A percentile compares a stretch with the other conserved stretches of the same genome.
Conservation (phyloP, 169 alveolate species). For the Eimeria necatrix region DNA sequence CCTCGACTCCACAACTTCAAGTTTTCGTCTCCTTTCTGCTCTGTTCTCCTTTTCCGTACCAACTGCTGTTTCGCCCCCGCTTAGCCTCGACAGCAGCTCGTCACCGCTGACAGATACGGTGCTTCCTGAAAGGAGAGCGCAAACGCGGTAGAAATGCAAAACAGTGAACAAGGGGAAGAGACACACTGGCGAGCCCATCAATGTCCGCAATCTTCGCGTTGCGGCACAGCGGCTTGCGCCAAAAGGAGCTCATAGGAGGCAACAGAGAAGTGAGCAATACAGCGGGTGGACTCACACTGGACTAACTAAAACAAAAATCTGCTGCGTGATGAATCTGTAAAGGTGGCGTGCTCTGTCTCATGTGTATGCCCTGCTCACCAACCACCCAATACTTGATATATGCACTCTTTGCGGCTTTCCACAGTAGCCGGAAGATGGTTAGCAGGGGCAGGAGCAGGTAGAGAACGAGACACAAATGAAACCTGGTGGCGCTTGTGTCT, state of each 20-base stretch:
- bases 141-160: neutral
- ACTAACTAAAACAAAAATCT: too few relatives aligned
- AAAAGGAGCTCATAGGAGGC: neutral
- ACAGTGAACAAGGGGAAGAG: neutral
- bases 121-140: neutral
- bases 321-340: too few relatives aligned
- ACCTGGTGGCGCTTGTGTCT: slow-evolving; percentile 1
- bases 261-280: too few relatives aligned
- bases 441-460: neutral
- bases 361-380: neutral
- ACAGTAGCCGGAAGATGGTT: neutral
- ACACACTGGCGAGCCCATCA: neutral
- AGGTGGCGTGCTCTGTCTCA: neutral
- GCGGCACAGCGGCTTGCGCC: neutral
- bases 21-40: neutral
- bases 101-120: slow-evolving; percentile 45
- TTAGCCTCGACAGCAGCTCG: neutral
- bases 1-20: slow-evolving; percentile 22
- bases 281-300: too few relatives aligned
- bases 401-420: neutral
- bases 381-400: neutral
- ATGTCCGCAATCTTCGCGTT: neutral
- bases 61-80: neutral
- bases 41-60: neutral
- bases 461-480: slow-evolving; percentile 8